Evolutionary conservation across 192 early-diverging fungal species (phyloP), one percentile per base, ranked within the genome.

Genomic region (Podochytrium sp.): DNA sequence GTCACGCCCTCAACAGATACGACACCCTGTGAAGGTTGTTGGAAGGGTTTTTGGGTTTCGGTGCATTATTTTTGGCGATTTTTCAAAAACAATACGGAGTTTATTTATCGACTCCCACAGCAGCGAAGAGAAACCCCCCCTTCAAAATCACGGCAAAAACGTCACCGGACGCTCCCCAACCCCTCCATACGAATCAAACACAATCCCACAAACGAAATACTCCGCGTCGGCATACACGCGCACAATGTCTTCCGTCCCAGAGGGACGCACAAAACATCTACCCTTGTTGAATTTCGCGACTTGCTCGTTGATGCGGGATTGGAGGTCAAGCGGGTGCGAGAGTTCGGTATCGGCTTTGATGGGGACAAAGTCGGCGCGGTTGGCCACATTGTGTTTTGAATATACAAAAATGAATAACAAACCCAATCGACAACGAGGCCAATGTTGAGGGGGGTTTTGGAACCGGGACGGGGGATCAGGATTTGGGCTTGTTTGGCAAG

Each of bases 201-300:
- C 94, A 29, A 96, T 82, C 4, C 94, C 96, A 6, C 91, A 93
- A 63, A 99, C 91, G 16, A 88, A 90, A 78, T 89, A 91, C 29
- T 93, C 87, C 25, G 98, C 98, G 82, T 99, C 98, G 37, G 98
- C 96, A 76, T 99, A 99, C 16, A 99, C 96, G 56, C 98, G 92
- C 23, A 99, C 98, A 12, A 96, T 93, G 76, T 99, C 98, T 79
- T 99, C 98, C 30, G 98, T 99, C 34, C 98, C 98, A 14, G 95
- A 97, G 23, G 98, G 95, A 65, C 91, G 87, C 33, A 98, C 97
- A 89, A 99, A 99, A 2, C 94, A 94, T 55, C 98, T 87, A 42
- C 97, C 97, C 41, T 89, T 83, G 51, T 82, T 84, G 80, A 90
- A 94, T 83, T 96, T 95, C 41, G 85, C 85, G 0, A 97, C 94